Evolutionary conservation across 202 grass and related monocot genomes (phyloP).

Genomic region (Musa balbisiana): DNA sequence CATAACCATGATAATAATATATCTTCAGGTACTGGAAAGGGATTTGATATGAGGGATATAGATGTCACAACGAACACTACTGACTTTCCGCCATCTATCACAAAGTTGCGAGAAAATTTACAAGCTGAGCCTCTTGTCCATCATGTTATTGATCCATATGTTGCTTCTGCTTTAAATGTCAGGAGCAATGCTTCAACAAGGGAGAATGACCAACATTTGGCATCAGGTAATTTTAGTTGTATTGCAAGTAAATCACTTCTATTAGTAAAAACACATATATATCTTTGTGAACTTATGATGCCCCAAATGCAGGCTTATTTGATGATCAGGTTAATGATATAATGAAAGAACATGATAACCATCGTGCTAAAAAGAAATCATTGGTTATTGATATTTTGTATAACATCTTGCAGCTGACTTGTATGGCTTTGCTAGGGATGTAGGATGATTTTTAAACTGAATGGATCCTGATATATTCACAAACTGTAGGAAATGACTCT

Average conservation of each 20-base stretch:
- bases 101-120: not conserved
- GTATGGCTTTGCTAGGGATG: not conserved
- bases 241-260: not conserved
- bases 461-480: not conserved
- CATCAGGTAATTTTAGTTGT: conserved; percentile 1
- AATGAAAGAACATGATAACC: not conserved
- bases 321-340: not conserved
- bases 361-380: not conserved
- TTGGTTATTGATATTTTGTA: not conserved
- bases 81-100: not conserved
- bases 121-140: not conserved
- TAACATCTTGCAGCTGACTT: not conserved
- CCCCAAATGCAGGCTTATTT: not conserved
- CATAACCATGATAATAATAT: not conserved
- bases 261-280: no score
- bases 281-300: not conserved
- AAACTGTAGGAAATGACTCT: not conserved
- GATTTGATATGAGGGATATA: not conserved
- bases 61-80: not conserved
- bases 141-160: not conserved
- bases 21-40: not conserved
- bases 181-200: not conserved
- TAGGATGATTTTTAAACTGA: not conserved
- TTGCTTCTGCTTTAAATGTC: not conserved
- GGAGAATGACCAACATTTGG: not conserved